Evolutionary conservation across 108 stramenopile species (phyloP), one percentile per base, ranked within the genome.

Genomic region (Heterococcus sp.): DNA sequence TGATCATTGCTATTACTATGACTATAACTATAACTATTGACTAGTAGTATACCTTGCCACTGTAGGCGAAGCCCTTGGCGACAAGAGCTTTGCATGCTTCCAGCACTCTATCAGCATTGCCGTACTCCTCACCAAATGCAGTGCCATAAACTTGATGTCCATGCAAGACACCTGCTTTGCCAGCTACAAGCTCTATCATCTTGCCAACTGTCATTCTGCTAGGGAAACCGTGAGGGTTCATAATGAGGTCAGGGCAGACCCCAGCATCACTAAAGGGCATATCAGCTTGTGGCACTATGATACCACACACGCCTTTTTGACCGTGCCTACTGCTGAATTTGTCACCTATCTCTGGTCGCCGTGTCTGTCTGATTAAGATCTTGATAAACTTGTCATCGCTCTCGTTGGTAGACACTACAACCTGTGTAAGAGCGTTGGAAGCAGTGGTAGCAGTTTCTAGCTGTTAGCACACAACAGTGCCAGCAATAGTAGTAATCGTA

Each of bases 181-280:
- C 95, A 2, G 94, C 94, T 26, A 99, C 86, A 3, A 97, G 86
- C 88, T 99, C 99, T 29, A 99, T 91, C 37, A 99, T 90, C 86
- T 99, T 97, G 1, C 96, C 99, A 26, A 99, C 96, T 21, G 99
- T 99, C 99, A 99, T 99, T 38, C 99, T 94, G 34, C 92, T 92
- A 27, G 99, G 99, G 75, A 99, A 97, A 32, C 96, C 99, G 88
- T 99, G 99, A 32, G 99, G 99, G 75, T 99, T 98, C 96, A 99
- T 97, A 85, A 99, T 98, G 36, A 99, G 85, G 85, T 99, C 99
- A 1, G 99, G 99, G 32, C 92, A 91, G 30, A 95, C 88, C 1
- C 99, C 99, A 46, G 86, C 71, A 71, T 98, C 97, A 73, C 93
- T 94, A 82, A 99, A 99, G 1, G 99, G 99, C 91, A 99, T 87